Evolutionary conservation across 2,329 filamentous ascomycete genomes (phyloP).

Genomic region (Epichloe brachyelytri): DNA sequence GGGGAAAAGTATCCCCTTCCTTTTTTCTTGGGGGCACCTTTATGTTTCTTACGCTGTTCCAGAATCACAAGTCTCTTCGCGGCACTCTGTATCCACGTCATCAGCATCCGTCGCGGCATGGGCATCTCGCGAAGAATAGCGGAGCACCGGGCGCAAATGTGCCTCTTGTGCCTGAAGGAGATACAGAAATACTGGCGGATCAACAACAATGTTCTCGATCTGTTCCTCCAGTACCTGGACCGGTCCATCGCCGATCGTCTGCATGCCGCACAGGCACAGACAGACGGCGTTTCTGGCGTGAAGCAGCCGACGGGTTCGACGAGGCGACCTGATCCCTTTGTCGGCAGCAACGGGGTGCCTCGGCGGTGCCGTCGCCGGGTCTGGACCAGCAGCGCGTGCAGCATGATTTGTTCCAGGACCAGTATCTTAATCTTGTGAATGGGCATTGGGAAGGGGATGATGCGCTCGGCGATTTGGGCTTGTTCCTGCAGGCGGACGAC

Average conservation of each 20-base stretch:
- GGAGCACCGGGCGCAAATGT: slow-evolving; percentile 25
- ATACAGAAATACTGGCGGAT: slow-evolving; percentile 28
- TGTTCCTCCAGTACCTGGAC: slow-evolving; percentile 25
- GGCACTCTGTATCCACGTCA: slow-evolving; percentile 25
- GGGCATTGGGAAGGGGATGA: slow-evolving; percentile 24
- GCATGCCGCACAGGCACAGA: slow-evolving; percentile 12
- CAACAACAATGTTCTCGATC: slow-evolving; percentile 25
- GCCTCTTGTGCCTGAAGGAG: slow-evolving; percentile 24
- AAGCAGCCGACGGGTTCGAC: not conserved
- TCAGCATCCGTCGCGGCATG: slow-evolving; percentile 20
- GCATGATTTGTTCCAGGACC: slow-evolving; percentile 20
- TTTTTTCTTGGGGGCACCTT: too few species aligned
- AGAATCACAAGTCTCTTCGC: slow-evolving; percentile 25
- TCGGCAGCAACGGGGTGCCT: not conserved
- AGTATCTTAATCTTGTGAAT: slow-evolving; percentile 23
- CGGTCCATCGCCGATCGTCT: slow-evolving; percentile 24
- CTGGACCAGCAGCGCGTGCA: slow-evolving; percentile 9
- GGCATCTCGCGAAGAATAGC: slow-evolving; percentile 22
- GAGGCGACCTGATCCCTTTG: slow-evolving; percentile 2
- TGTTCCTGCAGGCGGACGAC: slow-evolving; percentile 21
- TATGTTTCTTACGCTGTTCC: not conserved
- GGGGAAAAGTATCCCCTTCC: too few species aligned
- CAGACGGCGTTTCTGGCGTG: slow-evolving; percentile 3
- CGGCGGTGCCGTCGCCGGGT: slow-evolving; percentile 1
- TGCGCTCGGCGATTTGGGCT: slow-evolving; percentile 19